phyloP scores from a whole-genome alignment of 2,329 filamentous ascomycete genomes.

The Colletotrichum echinochloae region DNA sequence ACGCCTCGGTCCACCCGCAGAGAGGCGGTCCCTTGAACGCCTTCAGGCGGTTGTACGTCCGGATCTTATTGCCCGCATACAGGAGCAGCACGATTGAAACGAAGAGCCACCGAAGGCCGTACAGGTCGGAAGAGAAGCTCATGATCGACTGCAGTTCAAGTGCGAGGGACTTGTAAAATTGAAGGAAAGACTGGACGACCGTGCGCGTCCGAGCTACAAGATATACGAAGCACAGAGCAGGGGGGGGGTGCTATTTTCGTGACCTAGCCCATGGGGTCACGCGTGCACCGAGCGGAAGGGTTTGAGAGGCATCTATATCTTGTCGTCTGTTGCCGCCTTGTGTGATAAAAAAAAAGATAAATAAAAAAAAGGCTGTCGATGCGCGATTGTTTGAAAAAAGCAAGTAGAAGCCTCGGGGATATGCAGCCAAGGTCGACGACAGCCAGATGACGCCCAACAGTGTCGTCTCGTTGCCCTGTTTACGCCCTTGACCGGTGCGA shows the following conservation, averaged over 20 bases:
- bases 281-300: too few relatives aligned
- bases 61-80: conserved; percentile 14
- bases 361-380: background rate
- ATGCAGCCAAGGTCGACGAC: conserved; percentile 3
- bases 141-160: conserved; percentile 1
- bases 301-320: too few relatives aligned
- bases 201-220: background rate
- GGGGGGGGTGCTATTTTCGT: background rate
- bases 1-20: conserved; percentile 21
- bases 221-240: background rate
- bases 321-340: background rate
- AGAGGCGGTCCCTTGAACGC: conserved; percentile 31
- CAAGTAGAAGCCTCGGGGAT: too few relatives aligned
- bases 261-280: too few relatives aligned
- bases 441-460: background rate
- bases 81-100: conserved; percentile 3
- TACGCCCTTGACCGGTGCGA: background rate
- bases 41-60: conserved; percentile 27
- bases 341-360: too few relatives aligned
- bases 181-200: too few relatives aligned
- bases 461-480: background rate
- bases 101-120: conserved; percentile 24
- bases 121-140: conserved; percentile 13
- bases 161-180: background rate
- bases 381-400: background rate